Evolutionary conservation across 495 filamentous ascomycete genomes (phyloP).

Genomic region (Xanthoparmelia taractica): DNA sequence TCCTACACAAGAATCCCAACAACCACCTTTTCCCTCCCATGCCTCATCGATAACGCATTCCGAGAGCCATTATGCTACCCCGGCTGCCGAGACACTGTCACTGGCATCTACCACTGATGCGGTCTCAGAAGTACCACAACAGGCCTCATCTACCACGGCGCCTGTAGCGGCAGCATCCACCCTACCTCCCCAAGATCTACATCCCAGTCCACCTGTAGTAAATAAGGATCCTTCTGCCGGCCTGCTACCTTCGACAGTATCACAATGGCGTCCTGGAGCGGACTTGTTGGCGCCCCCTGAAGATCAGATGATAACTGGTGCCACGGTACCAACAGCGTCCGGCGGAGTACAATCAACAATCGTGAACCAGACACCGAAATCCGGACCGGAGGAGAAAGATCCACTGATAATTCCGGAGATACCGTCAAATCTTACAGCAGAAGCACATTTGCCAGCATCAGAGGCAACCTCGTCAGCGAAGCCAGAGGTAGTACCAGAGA

Average conservation of each 20-base stretch:
- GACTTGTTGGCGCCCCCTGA: not conserved
- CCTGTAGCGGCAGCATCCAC: not conserved
- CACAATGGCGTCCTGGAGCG: slow-evolving; percentile 10
- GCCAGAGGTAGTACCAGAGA: not conserved
- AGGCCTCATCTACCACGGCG: not conserved
- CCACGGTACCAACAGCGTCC: not conserved
- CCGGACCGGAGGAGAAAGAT: not conserved
- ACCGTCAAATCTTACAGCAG: not conserved
- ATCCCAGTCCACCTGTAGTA: not conserved
- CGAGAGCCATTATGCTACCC: not conserved
- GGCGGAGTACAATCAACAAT: not conserved
- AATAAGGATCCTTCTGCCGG: not conserved
- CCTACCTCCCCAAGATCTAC: not conserved
- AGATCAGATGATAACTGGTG: not conserved
- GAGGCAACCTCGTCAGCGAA: not conserved
- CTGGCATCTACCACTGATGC: not conserved
- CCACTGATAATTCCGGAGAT: not conserved
- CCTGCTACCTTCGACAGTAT: slow-evolving; percentile 1
- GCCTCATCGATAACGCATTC: not conserved
- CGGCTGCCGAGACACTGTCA: not conserved
- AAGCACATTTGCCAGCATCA: not conserved
- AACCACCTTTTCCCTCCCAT: not conserved
- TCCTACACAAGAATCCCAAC: not conserved
- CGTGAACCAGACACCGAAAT: not conserved
- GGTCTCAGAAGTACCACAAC: slow-evolving; percentile 1